Base-by-base conservation (phyloP, 148 eudicot species). In the Silene latifolia region DNA sequence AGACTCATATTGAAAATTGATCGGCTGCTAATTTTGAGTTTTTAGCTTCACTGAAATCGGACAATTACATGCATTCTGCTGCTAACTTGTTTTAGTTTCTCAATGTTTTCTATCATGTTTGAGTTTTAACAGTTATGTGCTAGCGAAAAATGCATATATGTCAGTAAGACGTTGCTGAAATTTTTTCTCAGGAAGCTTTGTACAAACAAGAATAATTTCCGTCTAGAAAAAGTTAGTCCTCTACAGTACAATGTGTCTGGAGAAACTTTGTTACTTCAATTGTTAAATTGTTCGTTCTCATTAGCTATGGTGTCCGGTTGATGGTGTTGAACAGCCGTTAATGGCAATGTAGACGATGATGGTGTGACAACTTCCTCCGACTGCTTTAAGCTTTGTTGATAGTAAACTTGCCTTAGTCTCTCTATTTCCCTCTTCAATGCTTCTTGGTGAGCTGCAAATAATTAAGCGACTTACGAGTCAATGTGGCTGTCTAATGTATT, bases 381-480 rank as follows among this genome's bases (percentile, higher is more conserved):
- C 69, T 51, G 78, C 61, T 76, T 75, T 18, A 81, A 67, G 77
- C 69, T 83, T 57, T 86, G 88, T 27, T 86, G 88, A 63, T 81
- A 74, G 73, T 86, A 88, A 1, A 86, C 83, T 74, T 85, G 87
- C 69, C 86, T 83, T 18, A 88, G 71, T 73, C 89, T 83, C 84
- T 86, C 89, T 77, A 88, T 88, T 74, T 88, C 91, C 76, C 87
- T 81, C 77, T 80, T 88, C 83, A 88, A 51, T 54, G 89, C 91
- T 70, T 88, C 91, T 74, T 86, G 89, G 74, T 88, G 89, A 65
- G 89, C 91, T 88, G 85, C 84, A 70, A 76, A 48, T 18, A 68
- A 21, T 63, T 24, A 23, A 12, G 35, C 35, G 35, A 0, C 35
- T 2, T 32, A 15, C 12, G 25, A 24, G 67, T 27, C 67, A 10